phyloP scores from a whole-genome alignment of 257 asterid genomes.

The Scutellaria galericulata region DNA sequence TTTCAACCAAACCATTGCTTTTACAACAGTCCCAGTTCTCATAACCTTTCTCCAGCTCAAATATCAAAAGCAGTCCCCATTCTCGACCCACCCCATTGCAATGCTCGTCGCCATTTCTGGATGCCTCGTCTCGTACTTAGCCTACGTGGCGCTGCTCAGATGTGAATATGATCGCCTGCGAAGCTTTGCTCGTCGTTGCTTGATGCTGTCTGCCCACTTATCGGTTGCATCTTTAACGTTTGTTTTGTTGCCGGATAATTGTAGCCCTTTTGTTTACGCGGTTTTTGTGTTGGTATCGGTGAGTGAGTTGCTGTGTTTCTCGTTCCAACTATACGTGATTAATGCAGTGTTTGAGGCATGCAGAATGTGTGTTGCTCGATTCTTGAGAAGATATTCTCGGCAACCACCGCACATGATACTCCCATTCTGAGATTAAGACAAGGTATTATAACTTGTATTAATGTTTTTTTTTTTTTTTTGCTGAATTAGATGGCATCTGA shows the following conservation, averaged over 20 bases:
- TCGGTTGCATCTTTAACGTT: not conserved
- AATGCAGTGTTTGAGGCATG: not conserved
- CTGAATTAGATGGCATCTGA: too few relatives aligned
- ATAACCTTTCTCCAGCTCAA: not conserved
- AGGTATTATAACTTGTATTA: too few relatives aligned
- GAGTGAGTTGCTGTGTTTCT: not conserved
- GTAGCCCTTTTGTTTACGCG: constrained; percentile 4
- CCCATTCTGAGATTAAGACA: too few relatives aligned
- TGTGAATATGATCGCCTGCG: not conserved
- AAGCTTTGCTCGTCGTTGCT: not conserved
- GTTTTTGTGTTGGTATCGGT: not conserved
- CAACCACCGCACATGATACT: too few relatives aligned
- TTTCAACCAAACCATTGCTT: not conserved
- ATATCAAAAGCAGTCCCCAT: not conserved
- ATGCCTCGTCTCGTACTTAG: not conserved
- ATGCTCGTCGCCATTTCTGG: not conserved
- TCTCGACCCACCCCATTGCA: constrained; percentile 2
- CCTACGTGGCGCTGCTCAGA: not conserved
- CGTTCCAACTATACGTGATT: not conserved
- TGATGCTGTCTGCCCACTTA: not conserved
- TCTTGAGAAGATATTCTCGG: not conserved
- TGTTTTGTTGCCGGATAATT: not conserved
- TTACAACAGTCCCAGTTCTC: not conserved
- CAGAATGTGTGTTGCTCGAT: not conserved
- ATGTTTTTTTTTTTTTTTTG: too few relatives aligned